A percentile compares a stretch with the other conserved stretches of the same genome.
Conservation (phyloP, 1,139 yeast species). For the Fermentozyma sake region DNA sequence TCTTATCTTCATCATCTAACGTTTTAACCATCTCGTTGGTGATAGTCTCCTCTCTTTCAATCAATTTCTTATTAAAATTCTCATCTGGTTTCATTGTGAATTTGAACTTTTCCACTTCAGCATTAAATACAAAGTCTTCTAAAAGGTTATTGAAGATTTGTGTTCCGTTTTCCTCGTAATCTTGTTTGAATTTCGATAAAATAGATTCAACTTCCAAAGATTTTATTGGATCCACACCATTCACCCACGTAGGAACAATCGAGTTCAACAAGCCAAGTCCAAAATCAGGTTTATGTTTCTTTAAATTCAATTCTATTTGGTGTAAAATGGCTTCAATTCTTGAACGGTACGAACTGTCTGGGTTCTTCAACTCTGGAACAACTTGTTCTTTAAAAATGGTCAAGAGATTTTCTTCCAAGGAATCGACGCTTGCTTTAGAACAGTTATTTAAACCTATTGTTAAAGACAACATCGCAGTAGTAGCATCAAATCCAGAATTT, state of each 20-base stretch:
- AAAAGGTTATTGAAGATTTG: slow-evolving; percentile 56
- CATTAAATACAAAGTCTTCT: slow-evolving; percentile 43
- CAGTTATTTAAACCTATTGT: slow-evolving; percentile 86
- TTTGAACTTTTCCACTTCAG: slow-evolving; percentile 43
- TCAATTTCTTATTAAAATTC: slow-evolving; percentile 44
- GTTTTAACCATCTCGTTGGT: slow-evolving; percentile 39
- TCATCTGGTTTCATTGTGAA: slow-evolving; percentile 75
- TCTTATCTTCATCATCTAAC: slow-evolving; percentile 53
- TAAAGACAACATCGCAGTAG: slow-evolving; percentile 73
- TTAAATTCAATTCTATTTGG: slow-evolving; percentile 78
- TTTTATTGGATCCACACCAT: slow-evolving; percentile 67
- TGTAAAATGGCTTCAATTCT: slow-evolving; percentile 82
- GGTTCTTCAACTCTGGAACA: slow-evolving; percentile 36
- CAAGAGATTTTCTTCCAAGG: slow-evolving; percentile 42
- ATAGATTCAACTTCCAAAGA: slow-evolving; percentile 61
- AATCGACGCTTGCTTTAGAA: slow-evolving; percentile 43
- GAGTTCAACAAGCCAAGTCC: slow-evolving; percentile 78
- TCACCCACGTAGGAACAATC: slow-evolving; percentile 79
- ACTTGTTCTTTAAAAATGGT: slow-evolving; percentile 34
- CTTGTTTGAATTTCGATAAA: slow-evolving; percentile 55
- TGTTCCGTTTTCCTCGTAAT: slow-evolving; percentile 52
- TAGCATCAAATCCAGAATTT: slow-evolving; percentile 82
- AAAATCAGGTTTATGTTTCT: slow-evolving; percentile 85
- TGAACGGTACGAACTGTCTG: slow-evolving; percentile 49
- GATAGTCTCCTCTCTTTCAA: slow-evolving; percentile 52